phyloP scores from a whole-genome alignment of 495 filamentous ascomycete genomes.

The Trichoderma reesei region DNA sequence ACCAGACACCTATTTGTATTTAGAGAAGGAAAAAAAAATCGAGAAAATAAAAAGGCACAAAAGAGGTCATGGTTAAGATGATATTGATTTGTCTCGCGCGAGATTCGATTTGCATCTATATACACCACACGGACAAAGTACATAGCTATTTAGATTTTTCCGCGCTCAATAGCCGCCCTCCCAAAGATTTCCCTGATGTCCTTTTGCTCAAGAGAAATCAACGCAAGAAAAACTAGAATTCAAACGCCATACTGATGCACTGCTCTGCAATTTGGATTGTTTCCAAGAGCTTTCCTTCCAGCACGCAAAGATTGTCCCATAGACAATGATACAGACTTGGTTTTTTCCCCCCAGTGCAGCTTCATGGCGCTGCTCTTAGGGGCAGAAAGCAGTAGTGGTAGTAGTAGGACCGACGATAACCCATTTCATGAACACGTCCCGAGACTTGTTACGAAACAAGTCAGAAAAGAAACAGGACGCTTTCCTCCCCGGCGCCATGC shows the following conservation, averaged over 20 bases:
- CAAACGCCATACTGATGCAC: slow-evolving; percentile 4
- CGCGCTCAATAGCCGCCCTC: background rate
- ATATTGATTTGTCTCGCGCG: background rate
- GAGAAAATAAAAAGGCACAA: background rate
- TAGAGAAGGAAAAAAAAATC: background rate
- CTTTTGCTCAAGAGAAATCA: no score
- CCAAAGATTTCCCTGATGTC: background rate
- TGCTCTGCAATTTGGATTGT: background rate
- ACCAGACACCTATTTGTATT: background rate
- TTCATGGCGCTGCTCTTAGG: no score
- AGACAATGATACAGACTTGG: background rate
- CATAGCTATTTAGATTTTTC: background rate
- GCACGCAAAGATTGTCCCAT: no score
- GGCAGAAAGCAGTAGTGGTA: no score
- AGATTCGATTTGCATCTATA: background rate
- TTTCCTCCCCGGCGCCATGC: slow-evolving; percentile 3
- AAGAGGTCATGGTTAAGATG: background rate
- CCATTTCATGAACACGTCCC: slow-evolving; percentile 6
- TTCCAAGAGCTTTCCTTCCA: background rate
- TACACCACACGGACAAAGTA: no score
- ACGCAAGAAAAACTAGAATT: background rate
- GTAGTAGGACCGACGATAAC: background rate
- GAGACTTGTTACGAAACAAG: background rate
- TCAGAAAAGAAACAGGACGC: background rate
- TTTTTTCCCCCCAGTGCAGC: no score